These are phyloP conservation scores for Collybia mongolica DNA, from an alignment of 768 basidiomycete species.

Conservation along the genomic window DNA sequence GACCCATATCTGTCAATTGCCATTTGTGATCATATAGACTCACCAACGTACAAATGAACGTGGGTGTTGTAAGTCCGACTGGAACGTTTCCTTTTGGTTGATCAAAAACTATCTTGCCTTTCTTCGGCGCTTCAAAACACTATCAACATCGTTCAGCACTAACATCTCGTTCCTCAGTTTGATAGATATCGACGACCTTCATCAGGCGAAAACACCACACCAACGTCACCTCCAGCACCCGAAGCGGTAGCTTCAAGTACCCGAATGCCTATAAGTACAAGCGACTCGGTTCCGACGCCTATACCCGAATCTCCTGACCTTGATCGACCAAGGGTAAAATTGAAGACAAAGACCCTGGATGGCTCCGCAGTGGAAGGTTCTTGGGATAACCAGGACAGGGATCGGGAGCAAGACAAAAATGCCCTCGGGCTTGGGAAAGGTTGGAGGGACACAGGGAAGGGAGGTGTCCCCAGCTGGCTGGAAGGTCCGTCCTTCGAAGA, in stretches of 20 bases:
- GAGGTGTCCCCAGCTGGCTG: slow-evolving; percentile 36
- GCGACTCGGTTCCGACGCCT: background rate
- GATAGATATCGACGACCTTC: slow-evolving; percentile 49
- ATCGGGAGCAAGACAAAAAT: slow-evolving; percentile 10
- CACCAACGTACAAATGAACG: too few species aligned
- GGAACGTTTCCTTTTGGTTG: too few species aligned
- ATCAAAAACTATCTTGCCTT: background rate
- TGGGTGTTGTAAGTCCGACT: too few species aligned
- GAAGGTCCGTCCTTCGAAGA: slow-evolving; percentile 24
- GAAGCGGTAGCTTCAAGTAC: slow-evolving; percentile 3
- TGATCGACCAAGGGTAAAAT: slow-evolving; percentile 21
- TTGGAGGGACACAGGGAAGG: slow-evolving; percentile 19
- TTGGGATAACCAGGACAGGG: background rate
- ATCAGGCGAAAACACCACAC: slow-evolving; percentile 17
- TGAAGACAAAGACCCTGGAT: slow-evolving; percentile 18
- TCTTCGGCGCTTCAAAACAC: background rate
- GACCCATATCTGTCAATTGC: too few species aligned
- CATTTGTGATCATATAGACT: too few species aligned
- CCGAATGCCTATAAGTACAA: slow-evolving; percentile 9
- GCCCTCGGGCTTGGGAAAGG: slow-evolving; percentile 9
- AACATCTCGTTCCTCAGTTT: slow-evolving; percentile 28
- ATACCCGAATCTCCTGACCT: slow-evolving; percentile 11
- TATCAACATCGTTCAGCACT: background rate
- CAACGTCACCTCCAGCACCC: slow-evolving; percentile 10
- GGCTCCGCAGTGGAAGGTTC: slow-evolving; percentile 14